Evolutionary conservation across 768 basidiomycete genomes (phyloP).

Genomic region (Leccinum imitatum): DNA sequence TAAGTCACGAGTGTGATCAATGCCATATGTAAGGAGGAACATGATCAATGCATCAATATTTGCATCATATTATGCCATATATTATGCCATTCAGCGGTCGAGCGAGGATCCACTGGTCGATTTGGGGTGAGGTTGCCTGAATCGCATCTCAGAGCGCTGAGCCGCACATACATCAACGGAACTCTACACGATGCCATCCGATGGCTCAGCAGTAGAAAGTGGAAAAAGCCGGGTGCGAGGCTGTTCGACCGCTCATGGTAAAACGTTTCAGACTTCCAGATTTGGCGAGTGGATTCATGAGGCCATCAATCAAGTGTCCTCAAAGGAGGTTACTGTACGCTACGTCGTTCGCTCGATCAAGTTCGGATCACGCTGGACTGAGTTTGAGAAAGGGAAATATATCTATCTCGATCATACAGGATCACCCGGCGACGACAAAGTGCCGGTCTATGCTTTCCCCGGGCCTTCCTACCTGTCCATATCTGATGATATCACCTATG

Average conservation of each 20-base stretch:
- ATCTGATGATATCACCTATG: slow-evolving; percentile 7
- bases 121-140: background rate
- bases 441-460: background rate
- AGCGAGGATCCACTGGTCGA: background rate
- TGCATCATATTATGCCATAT: too few species aligned
- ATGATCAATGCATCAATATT: too few species aligned
- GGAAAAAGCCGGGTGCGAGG: background rate
- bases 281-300: background rate
- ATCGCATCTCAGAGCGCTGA: background rate
- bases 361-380: background rate
- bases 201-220: background rate
- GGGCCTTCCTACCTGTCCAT: background rate
- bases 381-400: background rate
- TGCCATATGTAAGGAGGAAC: too few species aligned
- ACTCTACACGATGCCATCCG: background rate
- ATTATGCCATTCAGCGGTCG: too few species aligned
- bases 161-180: background rate
- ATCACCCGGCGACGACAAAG: background rate
- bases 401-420: background rate
- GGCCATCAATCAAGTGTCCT: background rate
- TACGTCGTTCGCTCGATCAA: background rate
- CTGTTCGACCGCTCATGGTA: too few species aligned
- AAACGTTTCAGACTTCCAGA: background rate
- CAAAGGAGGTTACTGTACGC: too few species aligned
- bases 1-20: background rate